Percentiles rank a stretch among this genome's conserved stretches.
Evolutionary conservation across 768 basidiomycete genomes (phyloP).

Genomic region (Megacollybia marginata): DNA sequence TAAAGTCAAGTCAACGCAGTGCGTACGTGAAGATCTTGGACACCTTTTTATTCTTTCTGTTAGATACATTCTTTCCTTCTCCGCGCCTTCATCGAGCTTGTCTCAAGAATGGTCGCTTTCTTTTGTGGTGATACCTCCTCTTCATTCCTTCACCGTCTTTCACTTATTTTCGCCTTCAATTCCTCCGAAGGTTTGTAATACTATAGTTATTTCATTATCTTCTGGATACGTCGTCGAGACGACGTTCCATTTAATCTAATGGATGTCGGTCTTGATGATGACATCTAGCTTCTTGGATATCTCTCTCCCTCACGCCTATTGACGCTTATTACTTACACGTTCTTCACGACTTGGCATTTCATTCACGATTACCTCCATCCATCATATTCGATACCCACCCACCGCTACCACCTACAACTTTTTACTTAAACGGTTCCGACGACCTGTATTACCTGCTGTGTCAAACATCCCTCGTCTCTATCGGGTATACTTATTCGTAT

Average conservation of each 20-base stretch:
- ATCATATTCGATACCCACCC: not conserved
- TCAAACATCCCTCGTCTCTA: too few species aligned
- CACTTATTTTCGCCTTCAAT: not conserved
- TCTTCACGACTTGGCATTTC: not conserved
- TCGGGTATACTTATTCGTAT: too few species aligned
- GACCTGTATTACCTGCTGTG: too few species aligned
- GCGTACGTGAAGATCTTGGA: constrained; percentile 1
- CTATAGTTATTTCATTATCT: not conserved
- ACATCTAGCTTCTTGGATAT: not conserved
- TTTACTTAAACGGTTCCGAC: too few species aligned
- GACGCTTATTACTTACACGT: not conserved
- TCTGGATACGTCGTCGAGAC: not conserved
- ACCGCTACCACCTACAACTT: too few species aligned
- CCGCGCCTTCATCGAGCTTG: not conserved
- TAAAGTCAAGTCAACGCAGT: constrained; percentile 3
- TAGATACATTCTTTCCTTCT: not conserved
- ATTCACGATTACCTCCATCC: not conserved
- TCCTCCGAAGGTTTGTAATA: not conserved
- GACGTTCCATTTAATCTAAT: not conserved
- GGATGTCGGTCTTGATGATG: not conserved
- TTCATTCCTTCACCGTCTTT: not conserved
- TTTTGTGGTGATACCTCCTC: not conserved
- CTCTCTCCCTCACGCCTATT: not conserved
- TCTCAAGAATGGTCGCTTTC: not conserved
- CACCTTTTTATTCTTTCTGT: not conserved